These are phyloP conservation scores for Volvox carteri DNA, from an alignment of 163 green algal genomes.

Conservation along the genomic window DNA sequence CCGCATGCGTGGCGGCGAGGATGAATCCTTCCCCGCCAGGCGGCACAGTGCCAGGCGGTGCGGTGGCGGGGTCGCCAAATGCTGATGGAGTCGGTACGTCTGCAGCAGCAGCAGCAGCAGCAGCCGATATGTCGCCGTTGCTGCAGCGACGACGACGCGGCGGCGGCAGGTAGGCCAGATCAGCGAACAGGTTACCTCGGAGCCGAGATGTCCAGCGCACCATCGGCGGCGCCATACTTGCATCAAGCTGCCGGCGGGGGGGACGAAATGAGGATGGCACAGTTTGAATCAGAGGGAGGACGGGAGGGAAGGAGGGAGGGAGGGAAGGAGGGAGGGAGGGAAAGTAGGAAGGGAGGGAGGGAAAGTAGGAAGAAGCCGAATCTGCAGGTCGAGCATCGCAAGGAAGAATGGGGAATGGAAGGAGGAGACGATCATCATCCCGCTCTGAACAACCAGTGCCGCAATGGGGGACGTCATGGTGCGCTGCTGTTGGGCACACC, in stretches of 20 bases:
- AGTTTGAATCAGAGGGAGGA: no score
- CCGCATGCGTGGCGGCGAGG: constrained; percentile 45
- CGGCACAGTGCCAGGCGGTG: neutral
- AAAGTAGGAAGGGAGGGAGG: neutral
- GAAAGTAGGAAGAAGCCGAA: neutral
- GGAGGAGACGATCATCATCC: no score
- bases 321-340: neutral
- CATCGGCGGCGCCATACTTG: neutral
- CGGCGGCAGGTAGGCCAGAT: constrained; percentile 14
- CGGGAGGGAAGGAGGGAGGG: neutral
- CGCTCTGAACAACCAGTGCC: no score
- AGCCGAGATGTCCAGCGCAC: constrained; percentile 8
- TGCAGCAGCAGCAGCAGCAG: neutral
- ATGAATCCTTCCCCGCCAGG: neutral
- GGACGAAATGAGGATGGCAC: no score
- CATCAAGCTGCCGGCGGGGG: neutral
- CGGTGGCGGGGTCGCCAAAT: neutral
- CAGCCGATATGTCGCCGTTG: neutral
- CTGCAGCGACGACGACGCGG: no score
- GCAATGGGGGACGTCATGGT: no score
- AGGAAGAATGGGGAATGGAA: no score
- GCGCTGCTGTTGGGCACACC: no score
- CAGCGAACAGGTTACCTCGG: constrained; percentile 45
- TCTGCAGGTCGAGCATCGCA: no score
- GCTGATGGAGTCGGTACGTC: neutral